These are phyloP conservation scores for Acanthochlamys bracteata DNA, from an alignment of 106 monocot genomes.

Conservation along the genomic window DNA sequence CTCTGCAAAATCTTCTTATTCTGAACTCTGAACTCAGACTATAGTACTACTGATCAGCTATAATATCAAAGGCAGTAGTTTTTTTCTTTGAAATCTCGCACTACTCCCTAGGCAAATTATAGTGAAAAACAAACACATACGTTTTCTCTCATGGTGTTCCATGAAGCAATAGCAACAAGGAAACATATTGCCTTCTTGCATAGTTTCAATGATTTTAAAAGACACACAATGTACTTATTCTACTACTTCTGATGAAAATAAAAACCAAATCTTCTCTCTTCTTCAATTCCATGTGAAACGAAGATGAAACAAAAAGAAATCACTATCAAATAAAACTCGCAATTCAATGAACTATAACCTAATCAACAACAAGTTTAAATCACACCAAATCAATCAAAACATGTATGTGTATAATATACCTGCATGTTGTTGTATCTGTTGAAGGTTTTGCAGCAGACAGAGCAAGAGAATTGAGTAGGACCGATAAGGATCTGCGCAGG, in stretches of 20 bases:
- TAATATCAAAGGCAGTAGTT: too few species aligned
- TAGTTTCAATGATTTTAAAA: slow-evolving; percentile 10
- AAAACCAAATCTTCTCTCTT: not conserved
- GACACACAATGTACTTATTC: not conserved
- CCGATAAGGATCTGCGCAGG: slow-evolving; percentile 13
- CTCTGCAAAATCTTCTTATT: not conserved
- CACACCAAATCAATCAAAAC: not conserved
- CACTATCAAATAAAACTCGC: too few species aligned
- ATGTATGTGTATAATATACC: not conserved
- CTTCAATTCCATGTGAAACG: too few species aligned
- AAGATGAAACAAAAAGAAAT: not conserved
- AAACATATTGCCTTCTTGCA: not conserved
- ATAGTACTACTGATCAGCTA: not conserved
- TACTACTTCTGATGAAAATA: not conserved
- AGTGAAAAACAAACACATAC: not conserved
- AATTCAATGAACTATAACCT: too few species aligned
- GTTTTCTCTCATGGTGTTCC: not conserved
- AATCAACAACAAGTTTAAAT: not conserved
- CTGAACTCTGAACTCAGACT: not conserved
- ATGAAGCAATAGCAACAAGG: not conserved
- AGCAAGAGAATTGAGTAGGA: slow-evolving; percentile 11
- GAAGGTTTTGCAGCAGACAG: slow-evolving; percentile 12
- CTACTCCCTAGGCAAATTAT: not conserved
- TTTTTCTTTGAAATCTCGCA: not conserved
- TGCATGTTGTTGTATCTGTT: slow-evolving; percentile 18